phyloP scores from a whole-genome alignment of 208 protist genomes.

The Blastocrithidia nonstop region DNA sequence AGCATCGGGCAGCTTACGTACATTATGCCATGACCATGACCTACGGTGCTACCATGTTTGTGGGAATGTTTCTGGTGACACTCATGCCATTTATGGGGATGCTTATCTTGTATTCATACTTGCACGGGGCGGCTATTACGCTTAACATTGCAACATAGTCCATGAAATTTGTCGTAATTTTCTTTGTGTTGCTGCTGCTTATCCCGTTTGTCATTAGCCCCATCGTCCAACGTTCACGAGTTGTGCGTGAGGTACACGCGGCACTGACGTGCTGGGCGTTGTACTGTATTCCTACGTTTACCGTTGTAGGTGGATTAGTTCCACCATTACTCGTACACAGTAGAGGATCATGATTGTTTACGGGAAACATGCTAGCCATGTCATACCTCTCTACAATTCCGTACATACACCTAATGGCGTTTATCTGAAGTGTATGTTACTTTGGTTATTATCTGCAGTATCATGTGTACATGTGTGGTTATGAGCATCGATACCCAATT shows the following conservation, averaged over 20 bases:
- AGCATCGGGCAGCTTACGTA: no score
- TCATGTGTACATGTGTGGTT: conserved; percentile 42
- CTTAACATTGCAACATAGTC: conserved; percentile 10
- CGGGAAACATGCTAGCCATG: conserved; percentile 27
- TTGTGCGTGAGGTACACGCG: conserved; percentile 20
- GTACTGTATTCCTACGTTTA: conserved; percentile 68
- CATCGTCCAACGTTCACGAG: conserved; percentile 7
- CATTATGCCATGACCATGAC: conserved; percentile 1
- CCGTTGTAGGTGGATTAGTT: conserved; percentile 16
- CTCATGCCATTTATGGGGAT: conserved; percentile 29
- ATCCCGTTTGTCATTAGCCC: conserved; percentile 26
- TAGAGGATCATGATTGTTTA: conserved; percentile 31
- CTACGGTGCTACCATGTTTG: conserved; percentile 9
- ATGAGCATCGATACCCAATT: conserved; percentile 1
- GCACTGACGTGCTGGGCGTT: conserved; percentile 33
- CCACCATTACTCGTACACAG: conserved; percentile 38
- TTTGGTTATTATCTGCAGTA: conserved; percentile 36
- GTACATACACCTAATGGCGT: conserved; percentile 29
- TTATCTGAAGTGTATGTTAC: conserved; percentile 27
- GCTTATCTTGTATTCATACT: conserved; percentile 26
- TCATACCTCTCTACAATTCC: conserved; percentile 25
- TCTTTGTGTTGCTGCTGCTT: conserved; percentile 23
- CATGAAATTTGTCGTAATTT: conserved; percentile 15
- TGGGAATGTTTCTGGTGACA: conserved; percentile 22
- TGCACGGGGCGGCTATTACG: conserved; percentile 9